These are phyloP conservation scores for Haberlea rhodopensis DNA, from an alignment of 257 asterid species.

Conservation along the genomic window DNA sequence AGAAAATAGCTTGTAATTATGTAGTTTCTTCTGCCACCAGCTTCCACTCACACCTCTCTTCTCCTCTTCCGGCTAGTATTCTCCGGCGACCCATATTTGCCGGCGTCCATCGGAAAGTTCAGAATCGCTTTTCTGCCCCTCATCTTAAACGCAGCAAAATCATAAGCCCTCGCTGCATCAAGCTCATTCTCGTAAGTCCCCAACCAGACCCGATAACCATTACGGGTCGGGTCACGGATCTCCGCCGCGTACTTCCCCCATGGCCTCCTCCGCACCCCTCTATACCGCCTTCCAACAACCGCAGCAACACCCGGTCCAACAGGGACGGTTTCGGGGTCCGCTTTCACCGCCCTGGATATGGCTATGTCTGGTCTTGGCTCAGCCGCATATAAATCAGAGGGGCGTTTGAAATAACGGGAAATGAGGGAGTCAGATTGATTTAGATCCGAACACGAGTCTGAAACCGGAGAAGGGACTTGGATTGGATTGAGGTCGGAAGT, in stretches of 20 bases:
- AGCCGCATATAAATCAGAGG: neutral
- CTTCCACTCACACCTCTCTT: neutral
- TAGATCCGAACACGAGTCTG: conserved; percentile 6
- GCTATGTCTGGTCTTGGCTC: conserved; percentile 14
- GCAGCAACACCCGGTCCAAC: neutral
- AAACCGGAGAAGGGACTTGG: conserved; percentile 17
- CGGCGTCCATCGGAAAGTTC: conserved; percentile 26
- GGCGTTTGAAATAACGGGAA: conserved; percentile 1
- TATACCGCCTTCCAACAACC: neutral
- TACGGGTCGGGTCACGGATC: conserved; percentile 28
- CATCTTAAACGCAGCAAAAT: conserved; percentile 30
- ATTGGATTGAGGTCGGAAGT: conserved; percentile 4
- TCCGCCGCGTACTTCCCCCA: too few species aligned
- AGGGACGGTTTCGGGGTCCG: conserved; percentile 2
- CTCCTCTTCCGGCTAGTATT: conserved; percentile 19
- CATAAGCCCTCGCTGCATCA: conserved; percentile 33
- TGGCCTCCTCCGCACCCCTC: conserved; percentile 27
- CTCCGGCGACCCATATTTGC: conserved; percentile 16
- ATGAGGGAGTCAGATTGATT: neutral
- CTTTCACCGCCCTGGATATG: neutral
- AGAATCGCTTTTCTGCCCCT: conserved; percentile 26
- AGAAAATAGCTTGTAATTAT: too few species aligned
- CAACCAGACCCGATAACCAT: conserved; percentile 28
- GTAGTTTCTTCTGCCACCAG: too few species aligned
- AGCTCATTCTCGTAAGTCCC: conserved; percentile 25